phyloP scores from a whole-genome alignment of 1,139 yeast genomes.

The Suhomyces anneliseae region DNA sequence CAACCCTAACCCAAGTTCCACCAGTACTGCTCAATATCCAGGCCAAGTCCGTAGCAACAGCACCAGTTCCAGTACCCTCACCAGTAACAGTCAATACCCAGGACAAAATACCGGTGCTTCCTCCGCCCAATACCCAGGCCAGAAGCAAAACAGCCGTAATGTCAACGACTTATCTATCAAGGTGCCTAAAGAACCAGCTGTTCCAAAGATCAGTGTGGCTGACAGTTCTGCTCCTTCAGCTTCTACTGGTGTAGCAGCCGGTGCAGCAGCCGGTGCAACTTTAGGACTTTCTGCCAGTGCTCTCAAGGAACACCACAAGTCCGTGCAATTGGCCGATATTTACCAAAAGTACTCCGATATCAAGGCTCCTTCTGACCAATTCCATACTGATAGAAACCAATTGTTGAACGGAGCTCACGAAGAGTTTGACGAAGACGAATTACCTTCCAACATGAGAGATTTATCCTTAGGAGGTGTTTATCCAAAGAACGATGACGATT shows the following conservation, averaged over 20 bases:
- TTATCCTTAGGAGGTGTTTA: slow-evolving; percentile 31
- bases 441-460: slow-evolving; percentile 35
- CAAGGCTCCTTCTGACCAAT: slow-evolving; percentile 45
- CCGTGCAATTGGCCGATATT: slow-evolving; percentile 46
- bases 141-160: slow-evolving; percentile 5
- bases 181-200: slow-evolving; percentile 1
- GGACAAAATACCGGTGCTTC: not conserved
- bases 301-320: slow-evolving; percentile 26
- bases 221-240: not conserved
- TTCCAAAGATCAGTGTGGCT: slow-evolving; percentile 5
- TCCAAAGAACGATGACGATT: slow-evolving; percentile 41
- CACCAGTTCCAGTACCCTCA: not conserved
- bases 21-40: not conserved
- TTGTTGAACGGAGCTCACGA: slow-evolving; percentile 41
- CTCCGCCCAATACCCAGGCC: not conserved
- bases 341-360: slow-evolving; percentile 47
- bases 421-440: slow-evolving; percentile 34
- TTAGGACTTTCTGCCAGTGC: slow-evolving; percentile 3
- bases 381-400: slow-evolving; percentile 27
- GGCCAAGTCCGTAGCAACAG: not conserved
- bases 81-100: not conserved
- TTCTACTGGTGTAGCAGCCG: not conserved
- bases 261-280: not conserved
- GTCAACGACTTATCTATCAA: slow-evolving; percentile 15
- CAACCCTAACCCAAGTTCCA: not conserved